Conservation (phyloP, 192 early-diverging fungal genomes). For the Martensiomyces pterosporus region DNA sequence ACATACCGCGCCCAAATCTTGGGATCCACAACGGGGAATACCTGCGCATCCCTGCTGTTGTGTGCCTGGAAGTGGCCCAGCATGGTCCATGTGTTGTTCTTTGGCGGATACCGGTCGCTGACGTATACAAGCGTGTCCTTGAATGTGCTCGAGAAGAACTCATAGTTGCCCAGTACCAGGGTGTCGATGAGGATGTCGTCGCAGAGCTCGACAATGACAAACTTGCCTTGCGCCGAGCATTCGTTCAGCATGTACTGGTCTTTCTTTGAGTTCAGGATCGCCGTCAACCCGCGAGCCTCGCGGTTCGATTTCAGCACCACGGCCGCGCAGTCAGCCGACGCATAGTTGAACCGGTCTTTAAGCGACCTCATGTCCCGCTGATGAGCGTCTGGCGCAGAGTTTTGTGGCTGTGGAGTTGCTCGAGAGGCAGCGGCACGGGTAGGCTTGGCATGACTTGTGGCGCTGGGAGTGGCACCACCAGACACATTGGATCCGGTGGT, state of each 20-base stretch:
- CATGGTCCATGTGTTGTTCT: constrained; percentile 68
- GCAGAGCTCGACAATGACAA: constrained; percentile 92
- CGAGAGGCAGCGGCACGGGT: no score
- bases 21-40: constrained; percentile 75
- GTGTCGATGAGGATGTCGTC: constrained; percentile 90
- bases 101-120: constrained; percentile 71
- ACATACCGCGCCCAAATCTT: constrained; percentile 81
- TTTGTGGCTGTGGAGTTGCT: no score
- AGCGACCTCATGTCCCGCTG: constrained; percentile 51
- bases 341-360: constrained; percentile 94
- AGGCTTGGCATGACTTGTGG: no score
- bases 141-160: constrained; percentile 95
- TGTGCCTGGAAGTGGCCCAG: constrained; percentile 80
- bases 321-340: constrained; percentile 91
- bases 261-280: constrained; percentile 86
- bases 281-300: constrained; percentile 74
- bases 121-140: constrained; percentile 81
- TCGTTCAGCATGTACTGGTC: constrained; percentile 95
- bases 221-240: constrained; percentile 71
- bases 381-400: neutral
- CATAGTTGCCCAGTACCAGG: constrained; percentile 88
- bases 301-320: constrained; percentile 78
- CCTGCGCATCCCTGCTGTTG: constrained; percentile 84
- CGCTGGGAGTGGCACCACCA: no score
- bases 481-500: no score